Evolutionary conservation across 352 stramenopile genomes (phyloP), one percentile per base, ranked within the genome.

Genomic region (Pythium brachiatum): DNA sequence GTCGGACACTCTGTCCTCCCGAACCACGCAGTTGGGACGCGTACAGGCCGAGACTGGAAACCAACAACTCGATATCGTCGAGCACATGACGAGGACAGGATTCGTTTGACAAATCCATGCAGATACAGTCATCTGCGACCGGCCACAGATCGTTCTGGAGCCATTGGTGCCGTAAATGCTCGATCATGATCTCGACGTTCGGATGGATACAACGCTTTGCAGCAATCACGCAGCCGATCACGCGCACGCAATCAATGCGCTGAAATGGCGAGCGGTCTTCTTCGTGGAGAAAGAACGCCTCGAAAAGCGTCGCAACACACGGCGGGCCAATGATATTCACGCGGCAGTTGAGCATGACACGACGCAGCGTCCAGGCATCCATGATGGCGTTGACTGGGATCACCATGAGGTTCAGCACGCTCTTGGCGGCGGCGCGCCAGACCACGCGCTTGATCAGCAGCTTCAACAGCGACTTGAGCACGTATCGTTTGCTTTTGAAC

Each of bases 161-260:
- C 75, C 75, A 83, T 12, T 64, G 64, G 52, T 76, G 62, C 1
- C 74, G 70, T 54, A 86, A 60, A 26, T 76, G 72, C 39, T 78
- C 68, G 18, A 86, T 61, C 68, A 86, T 78, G 46, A 83, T 80
- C 67, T 86, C 75, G 12, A 82, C 23, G 44, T 86, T 86, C 1
- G 77, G 75, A 27, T 80, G 77, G 21, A 83, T 64, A 0, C 66
- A 69, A 0, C 70, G 74, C 61, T 86, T 86, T 53, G 70, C 75
- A 5, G 83, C 75, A 0, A 86, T 25, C 3, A 63, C 60, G n/a
- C 70, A 78, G 44, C 77, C 77, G 29, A 86, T 55, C 9, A 69
- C 67, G 9, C 77, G 73, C 58, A 83, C 62, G 53, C 79, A 86
- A 16, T 86, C 77, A 1, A 86, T 73, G 15, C 77, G 74, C 43